A percentile compares a stretch with the other conserved stretches of the same genome.
Conservation (phyloP, 495 filamentous ascomycete genomes). For the Halenospora varia region DNA sequence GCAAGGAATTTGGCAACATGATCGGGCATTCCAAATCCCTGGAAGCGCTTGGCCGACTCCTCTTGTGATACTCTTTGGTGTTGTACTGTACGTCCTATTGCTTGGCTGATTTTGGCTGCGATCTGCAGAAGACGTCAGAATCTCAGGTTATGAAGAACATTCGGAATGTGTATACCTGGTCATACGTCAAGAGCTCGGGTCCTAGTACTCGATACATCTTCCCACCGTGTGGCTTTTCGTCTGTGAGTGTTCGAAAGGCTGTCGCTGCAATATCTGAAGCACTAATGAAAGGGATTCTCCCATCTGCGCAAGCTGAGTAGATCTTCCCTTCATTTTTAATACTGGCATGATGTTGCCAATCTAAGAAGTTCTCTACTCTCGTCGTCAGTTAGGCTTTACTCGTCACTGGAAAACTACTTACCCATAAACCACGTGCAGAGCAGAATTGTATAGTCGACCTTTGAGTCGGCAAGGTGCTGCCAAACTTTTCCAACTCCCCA, state of each 20-base stretch:
- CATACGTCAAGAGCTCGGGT: constrained; percentile 39
- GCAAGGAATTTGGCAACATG: constrained; percentile 10
- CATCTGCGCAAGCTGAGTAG: constrained; percentile 39
- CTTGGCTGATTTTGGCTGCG: constrained; percentile 35
- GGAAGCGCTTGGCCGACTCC: constrained; percentile 19
- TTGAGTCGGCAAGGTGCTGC: constrained; percentile 34
- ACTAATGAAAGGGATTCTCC: constrained; percentile 41
- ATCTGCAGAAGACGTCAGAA: constrained; percentile 28
- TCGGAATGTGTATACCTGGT: constrained; percentile 35
- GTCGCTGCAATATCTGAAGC: constrained; percentile 43
- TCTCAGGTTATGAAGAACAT: not conserved
- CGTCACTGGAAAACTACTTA: not conserved
- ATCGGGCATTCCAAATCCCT: constrained; percentile 10
- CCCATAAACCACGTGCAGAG: constrained; percentile 18
- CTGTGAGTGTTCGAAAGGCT: constrained; percentile 36
- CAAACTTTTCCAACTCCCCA: constrained; percentile 29
- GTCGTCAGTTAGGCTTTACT: not conserved
- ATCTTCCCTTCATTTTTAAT: constrained; percentile 42
- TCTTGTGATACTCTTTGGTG: constrained; percentile 35
- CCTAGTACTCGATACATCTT: constrained; percentile 38
- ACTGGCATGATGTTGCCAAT: constrained; percentile 16
- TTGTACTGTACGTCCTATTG: constrained; percentile 33
- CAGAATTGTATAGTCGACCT: constrained; percentile 31
- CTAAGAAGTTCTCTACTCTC: constrained; percentile 26
- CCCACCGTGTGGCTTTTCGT: constrained; percentile 29